Base-by-base conservation (phyloP, 345 rosid species). In the Gossypium herbaceum region DNA sequence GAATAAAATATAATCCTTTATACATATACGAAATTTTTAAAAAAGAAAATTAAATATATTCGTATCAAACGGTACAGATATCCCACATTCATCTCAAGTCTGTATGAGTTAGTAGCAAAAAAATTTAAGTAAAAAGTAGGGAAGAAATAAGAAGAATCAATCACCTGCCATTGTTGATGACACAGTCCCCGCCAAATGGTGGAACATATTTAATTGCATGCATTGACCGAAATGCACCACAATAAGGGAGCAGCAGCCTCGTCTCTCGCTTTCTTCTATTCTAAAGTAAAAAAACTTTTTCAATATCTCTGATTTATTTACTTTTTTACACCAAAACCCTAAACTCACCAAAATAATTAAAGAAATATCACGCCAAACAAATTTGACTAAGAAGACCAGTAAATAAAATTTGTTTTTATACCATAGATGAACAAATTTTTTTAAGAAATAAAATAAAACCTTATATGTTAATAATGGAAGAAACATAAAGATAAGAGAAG, bases 171-270 rank as follows among this genome's bases (percentile, higher is more conserved):
- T 73, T 72, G 78, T 74, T 81, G 72, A 79, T 82, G 83, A 78
- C 83, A 86, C 81, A 25, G 57, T 83, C 79, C 65, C 87, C 75
- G 78, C 84, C 82, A 87, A 83, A 86, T 83, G 82, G 80, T 79
- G 81, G 84, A 75, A 77, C 51, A 43, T 59, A 73, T 73, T 76
- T 58, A 79, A 75, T 78, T 80, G 62, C 71, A 59, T 81, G 48
- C 44, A 76, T 81, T 86, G 91, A 88, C 88, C 79, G 79, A 74
- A 63, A 20, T 82, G 87, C 83, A 61, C 86, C 86, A 75, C 84
- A 74, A 75, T 72, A 77, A 72, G 89, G 88, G 74, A 62, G 84
- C 87, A 86, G 77, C 76, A 76, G 89, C 89, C 92, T 80, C 85
- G 84, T 82, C 87, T 79, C 85, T 82, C 87, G 89, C 87, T 77